Evolutionary conservation across 495 filamentous ascomycete genomes (phyloP), one percentile per base, ranked within the genome.

Genomic region (Schizothecium vesticola): DNA sequence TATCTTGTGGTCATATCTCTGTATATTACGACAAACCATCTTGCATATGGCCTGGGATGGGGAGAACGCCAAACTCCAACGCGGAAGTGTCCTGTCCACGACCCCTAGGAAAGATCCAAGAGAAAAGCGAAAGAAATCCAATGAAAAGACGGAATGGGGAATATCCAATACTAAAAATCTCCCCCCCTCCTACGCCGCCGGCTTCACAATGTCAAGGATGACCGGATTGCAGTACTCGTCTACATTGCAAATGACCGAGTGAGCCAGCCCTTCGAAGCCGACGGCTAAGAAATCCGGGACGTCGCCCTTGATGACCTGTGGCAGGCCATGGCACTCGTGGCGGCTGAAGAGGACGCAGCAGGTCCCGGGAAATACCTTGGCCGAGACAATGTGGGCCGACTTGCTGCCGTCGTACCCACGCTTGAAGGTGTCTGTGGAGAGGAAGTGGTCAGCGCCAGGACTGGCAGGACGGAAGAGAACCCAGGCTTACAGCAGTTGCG

Each of bases 321-420:
- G n/a, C 64, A 67, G 60, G 16, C 70, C 70, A 19, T 64, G 36
- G 31, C 70, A 72, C 60, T 72, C 67, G 29, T 29, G 64, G 9
- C 65, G 26, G 67, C 70, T 72, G 64, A 72, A 72, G 21, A 72
- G 58, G 3, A 67, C 65, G 63, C 70, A 72, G 64, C 70, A 72
- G 61, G 59, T 69, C 19, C 61, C 70, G 59, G 55, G 55, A 11
- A 28, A 51, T 8, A 65, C 67, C 56, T 33, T 58, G 56, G 64
- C 70, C 28, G 67, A 67, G 11, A 67, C 64, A 21, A 72, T 21
- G 64, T 72, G 21, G 19, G 33, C 67, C 23, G 70, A 56, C 59
- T 65, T 69, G 23, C 3, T 7, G 57, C 67, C 70, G 7, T 24
- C 16, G 61, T 67, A 72, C 16, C 70, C 70, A 26, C 70, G 67